Evolutionary conservation across 2,329 filamentous ascomycete genomes (phyloP), one percentile per base, ranked within the genome.

Genomic region (Ceratocystis eucalypticola): DNA sequence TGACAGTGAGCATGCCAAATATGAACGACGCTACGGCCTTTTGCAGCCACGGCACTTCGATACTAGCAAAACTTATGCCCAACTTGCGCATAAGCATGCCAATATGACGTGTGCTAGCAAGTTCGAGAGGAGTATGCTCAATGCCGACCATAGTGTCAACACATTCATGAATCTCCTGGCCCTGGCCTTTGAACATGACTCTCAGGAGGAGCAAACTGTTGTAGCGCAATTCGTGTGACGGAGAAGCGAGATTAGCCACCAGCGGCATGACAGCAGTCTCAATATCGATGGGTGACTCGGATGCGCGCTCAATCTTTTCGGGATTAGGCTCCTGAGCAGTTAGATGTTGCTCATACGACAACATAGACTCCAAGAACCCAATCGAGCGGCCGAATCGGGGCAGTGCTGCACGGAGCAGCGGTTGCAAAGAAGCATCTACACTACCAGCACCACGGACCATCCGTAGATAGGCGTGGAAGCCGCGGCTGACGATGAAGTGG

Each of bases 1-100:
- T 89, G 62, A 96, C 85, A 0, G 92, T 94, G 68, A 97, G 81
- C 75, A 96, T 82, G 62, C 94, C 94, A 71, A 96, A 96, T 71
- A 91, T 86, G 72, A 92, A 97, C 0, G 84, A 81, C 0, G 92
- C 89, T 37, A 97, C 82, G 5, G 91, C 84, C 71, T 83, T 81
- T 67, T 83, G 80, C 69, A 95, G 77, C 84, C 87, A 89, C 1
- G 82, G 82, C 46, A 83, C 80, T 1, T 79, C 77, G 8, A 87
- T 73, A 28, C 82, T 78, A 5, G 81, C 76, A 73, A 94, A 96
- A 37, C 76, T 76, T 65, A 80, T 77, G 15, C 87, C 80, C 55
- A 96, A 80, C 71, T 90, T 91, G 61, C 93, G 88, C 65, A 96
- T 82, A 69, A 93, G 86, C 83, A 96, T 95, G 1, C 89, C 87